Evolutionary conservation across 352 stramenopile species (phyloP).

Genomic region (Thalassiosira hispida): DNA sequence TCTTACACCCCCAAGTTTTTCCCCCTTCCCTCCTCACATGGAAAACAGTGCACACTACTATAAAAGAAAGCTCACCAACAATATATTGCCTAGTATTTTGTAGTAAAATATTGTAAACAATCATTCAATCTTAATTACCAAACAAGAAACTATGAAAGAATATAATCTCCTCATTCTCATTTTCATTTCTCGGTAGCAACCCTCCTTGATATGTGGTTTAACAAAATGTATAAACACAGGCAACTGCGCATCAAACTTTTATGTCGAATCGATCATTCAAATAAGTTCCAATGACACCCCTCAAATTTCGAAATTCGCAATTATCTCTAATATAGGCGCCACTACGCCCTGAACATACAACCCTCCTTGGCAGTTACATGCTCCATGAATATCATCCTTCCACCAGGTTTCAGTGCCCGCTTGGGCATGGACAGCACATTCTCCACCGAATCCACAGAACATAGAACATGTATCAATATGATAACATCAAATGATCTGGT

Average conservation of each 20-base stretch:
- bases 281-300: constrained; percentile 20
- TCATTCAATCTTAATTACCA: no score
- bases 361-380: constrained; percentile 39
- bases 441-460: constrained; percentile 50
- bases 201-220: constrained; percentile 53
- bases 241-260: constrained; percentile 45
- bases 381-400: constrained; percentile 59
- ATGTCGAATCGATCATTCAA: constrained; percentile 41
- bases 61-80: no score
- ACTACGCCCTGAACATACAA: constrained; percentile 39
- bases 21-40: no score
- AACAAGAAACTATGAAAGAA: no score
- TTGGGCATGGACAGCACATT: constrained; percentile 51
- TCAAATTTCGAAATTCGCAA: constrained; percentile 51
- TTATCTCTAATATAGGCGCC: constrained; percentile 58
- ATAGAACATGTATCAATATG: constrained; percentile 61
- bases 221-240: constrained; percentile 42
- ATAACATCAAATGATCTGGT: constrained; percentile 46
- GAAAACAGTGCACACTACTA: no score
- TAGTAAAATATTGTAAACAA: no score
- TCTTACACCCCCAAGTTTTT: no score
- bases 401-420: constrained; percentile 51
- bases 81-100: no score
- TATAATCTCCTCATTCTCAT: no score
- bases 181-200: constrained; percentile 54